These are phyloP conservation scores for Pythium oligandrum DNA, from an alignment of 352 stramenopile genomes.

Conservation along the genomic window DNA sequence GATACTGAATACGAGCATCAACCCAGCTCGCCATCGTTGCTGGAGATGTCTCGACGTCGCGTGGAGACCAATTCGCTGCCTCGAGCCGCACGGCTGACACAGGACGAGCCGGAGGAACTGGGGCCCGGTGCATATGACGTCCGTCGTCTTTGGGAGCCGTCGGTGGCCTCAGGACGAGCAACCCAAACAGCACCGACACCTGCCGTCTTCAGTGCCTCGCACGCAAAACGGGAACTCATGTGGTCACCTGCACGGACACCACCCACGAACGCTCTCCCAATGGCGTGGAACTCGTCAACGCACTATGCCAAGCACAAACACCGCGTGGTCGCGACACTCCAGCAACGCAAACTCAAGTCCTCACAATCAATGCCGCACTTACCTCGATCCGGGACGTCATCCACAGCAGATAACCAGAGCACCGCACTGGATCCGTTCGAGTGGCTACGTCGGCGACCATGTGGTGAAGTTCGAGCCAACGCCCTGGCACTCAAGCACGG, in stretches of 20 bases:
- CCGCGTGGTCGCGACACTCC: conserved; percentile 19
- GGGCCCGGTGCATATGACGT: conserved; percentile 35
- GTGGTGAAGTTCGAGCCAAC: conserved; percentile 52
- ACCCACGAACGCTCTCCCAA: conserved; percentile 28
- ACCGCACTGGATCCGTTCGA: conserved; percentile 40
- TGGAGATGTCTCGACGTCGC: no score
- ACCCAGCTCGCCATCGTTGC: no score
- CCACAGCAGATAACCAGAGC: not conserved
- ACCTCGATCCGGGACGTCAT: not conserved
- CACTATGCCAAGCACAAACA: conserved; percentile 58
- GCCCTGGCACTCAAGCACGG: conserved; percentile 39
- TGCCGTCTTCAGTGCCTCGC: conserved; percentile 41
- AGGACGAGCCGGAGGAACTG: conserved; percentile 1
- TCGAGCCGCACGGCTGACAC: no score
- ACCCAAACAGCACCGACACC: conserved; percentile 20
- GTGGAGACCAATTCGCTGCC: no score
- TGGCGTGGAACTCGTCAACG: conserved; percentile 47
- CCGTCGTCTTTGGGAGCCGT: conserved; percentile 41
- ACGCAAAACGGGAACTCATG: conserved; percentile 34
- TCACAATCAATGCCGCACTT: no score
- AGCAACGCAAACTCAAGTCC: not conserved
- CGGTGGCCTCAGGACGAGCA: not conserved
- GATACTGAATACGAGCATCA: no score
- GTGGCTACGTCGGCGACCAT: conserved; percentile 41
- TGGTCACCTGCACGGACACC: conserved; percentile 40